Evolutionary conservation across 2,329 filamentous ascomycete species (phyloP).

Genomic region (Arthrobotrys sphaeroides): DNA sequence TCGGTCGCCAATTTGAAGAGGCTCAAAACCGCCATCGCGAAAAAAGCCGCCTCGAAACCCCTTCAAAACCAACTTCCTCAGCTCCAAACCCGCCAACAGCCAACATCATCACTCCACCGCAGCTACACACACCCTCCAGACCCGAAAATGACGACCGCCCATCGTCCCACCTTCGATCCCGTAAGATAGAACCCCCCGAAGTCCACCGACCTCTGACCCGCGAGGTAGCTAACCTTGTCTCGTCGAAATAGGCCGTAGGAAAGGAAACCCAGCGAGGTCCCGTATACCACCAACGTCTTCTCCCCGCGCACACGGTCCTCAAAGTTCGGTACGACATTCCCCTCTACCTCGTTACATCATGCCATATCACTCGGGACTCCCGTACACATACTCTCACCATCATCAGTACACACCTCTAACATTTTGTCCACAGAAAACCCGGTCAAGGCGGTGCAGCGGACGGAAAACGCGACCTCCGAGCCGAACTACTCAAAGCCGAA

Average conservation of each 20-base stretch:
- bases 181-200: constrained; percentile 64
- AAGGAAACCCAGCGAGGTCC: constrained; percentile 94
- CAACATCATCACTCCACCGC: neutral
- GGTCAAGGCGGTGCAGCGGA: constrained; percentile 89
- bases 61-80: neutral
- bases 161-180: constrained; percentile 95
- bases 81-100: neutral
- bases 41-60: neutral
- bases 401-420: too few relatives aligned
- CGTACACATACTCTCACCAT: too few relatives aligned
- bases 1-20: too few relatives aligned
- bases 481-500: constrained; percentile 89
- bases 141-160: constrained; percentile 68
- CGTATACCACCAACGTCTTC: constrained; percentile 93
- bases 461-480: constrained; percentile 77
- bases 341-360: too few relatives aligned
- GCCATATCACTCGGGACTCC: too few relatives aligned
- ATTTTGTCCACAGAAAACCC: constrained; percentile 76
- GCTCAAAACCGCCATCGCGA: constrained; percentile 16
- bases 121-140: constrained; percentile 3
- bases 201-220: neutral
- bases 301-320: constrained; percentile 90
- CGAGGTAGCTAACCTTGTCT: too few relatives aligned
- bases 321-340: constrained; percentile 74
- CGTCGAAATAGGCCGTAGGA: constrained; percentile 74